Percentiles rank a stretch among this genome's conserved stretches.
phyloP scores from a whole-genome alignment of 2,329 filamentous ascomycete species.

The Fusarium temperatum region DNA sequence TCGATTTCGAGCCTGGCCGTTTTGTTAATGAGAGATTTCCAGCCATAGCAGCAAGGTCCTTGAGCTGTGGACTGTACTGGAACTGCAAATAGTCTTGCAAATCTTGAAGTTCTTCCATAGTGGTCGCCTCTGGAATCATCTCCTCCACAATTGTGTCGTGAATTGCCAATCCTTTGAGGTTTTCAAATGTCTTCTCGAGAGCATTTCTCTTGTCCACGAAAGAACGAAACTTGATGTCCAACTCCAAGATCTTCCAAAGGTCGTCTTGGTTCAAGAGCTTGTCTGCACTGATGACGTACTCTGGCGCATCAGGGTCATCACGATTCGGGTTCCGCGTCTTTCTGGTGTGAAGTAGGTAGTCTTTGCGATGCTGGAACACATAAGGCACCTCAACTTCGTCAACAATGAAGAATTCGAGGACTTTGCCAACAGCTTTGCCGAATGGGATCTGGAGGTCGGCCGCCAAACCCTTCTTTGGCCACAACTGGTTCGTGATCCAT shows the following conservation, averaged over 20 bases:
- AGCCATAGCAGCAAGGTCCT: conserved; percentile 75
- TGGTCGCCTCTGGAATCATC: conserved; percentile 80
- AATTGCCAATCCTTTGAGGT: conserved; percentile 71
- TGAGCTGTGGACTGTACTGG: conserved; percentile 84
- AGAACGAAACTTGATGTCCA: conserved; percentile 94
- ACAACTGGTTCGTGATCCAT: conserved; percentile 92
- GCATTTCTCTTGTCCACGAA: conserved; percentile 91
- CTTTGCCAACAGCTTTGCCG: conserved; percentile 86
- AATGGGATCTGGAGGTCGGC: conserved; percentile 82
- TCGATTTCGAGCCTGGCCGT: conserved; percentile 83
- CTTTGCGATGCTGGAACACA: conserved; percentile 97
- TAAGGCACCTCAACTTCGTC: conserved; percentile 97
- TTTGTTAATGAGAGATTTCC: conserved; percentile 73
- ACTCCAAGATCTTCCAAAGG: conserved; percentile 92
- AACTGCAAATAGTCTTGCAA: conserved; percentile 97
- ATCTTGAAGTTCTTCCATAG: conserved; percentile 96
- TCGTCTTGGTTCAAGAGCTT: conserved; percentile 93
- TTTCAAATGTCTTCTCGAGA: conserved; percentile 81
- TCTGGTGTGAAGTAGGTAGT: conserved; percentile 92
- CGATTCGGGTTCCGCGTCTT: conserved; percentile 70
- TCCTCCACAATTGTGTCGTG: conserved; percentile 81
- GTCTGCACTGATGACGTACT: conserved; percentile 80
- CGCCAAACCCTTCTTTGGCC: conserved; percentile 83
- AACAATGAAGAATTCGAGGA: conserved; percentile 93
- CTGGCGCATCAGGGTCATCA: conserved; percentile 74